phyloP scores from a whole-genome alignment of 768 basidiomycete species.

The Sarcodon sp. region DNA sequence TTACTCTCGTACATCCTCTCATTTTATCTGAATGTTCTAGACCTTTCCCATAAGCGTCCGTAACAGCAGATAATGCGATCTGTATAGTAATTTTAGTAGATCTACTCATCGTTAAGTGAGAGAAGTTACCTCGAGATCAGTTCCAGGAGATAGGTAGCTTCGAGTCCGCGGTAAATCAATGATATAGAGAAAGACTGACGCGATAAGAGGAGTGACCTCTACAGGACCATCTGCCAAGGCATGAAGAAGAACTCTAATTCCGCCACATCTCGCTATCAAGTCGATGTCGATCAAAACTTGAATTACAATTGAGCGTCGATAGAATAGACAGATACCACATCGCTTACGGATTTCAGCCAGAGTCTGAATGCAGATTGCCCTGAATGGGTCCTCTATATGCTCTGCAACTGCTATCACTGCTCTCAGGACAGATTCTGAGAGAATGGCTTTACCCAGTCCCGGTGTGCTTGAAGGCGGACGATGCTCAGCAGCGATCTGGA shows the following conservation, averaged over 20 bases:
- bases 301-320: background rate
- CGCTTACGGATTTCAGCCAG: conserved; percentile 78
- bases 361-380: conserved; percentile 72
- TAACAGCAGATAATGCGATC: conserved; percentile 83
- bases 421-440: conserved; percentile 71
- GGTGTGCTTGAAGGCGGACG: conserved; percentile 29
- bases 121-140: conserved; percentile 71
- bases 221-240: conserved; percentile 82
- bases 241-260: conserved; percentile 76
- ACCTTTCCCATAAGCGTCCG: conserved; percentile 85
- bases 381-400: conserved; percentile 82
- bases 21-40: conserved; percentile 69
- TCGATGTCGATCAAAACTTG: conserved; percentile 83
- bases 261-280: conserved; percentile 68
- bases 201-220: conserved; percentile 69
- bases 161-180: conserved; percentile 80
- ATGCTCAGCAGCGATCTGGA: conserved; percentile 60
- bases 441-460: conserved; percentile 33
- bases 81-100: conserved; percentile 15
- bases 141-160: conserved; percentile 62
- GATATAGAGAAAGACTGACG: conserved; percentile 69
- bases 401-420: conserved; percentile 91
- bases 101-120: background rate
- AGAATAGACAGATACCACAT: background rate
- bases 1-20: conserved; percentile 62